Conservation (phyloP, 257 asterid genomes). For the Primulina eburnea region DNA sequence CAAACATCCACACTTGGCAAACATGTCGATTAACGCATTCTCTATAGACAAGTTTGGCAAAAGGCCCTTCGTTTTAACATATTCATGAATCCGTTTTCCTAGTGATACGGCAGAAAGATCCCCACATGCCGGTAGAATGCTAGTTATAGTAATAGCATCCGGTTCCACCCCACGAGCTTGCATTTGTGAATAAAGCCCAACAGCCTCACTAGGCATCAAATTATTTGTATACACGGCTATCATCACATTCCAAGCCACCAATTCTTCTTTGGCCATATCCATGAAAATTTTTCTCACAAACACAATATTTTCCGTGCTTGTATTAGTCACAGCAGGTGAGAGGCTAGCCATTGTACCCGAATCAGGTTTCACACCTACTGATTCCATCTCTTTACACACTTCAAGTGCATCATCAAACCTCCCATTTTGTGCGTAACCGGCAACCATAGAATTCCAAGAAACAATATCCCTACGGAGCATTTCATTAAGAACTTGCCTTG, state of each 20-base stretch:
- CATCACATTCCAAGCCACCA: conserved; percentile 92
- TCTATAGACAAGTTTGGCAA: conserved; percentile 66
- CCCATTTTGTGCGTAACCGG: conserved; percentile 65
- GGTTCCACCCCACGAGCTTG: conserved; percentile 51
- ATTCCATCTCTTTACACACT: conserved; percentile 70
- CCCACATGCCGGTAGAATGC: conserved; percentile 93
- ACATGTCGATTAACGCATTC: conserved; percentile 87
- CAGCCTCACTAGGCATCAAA: conserved; percentile 68
- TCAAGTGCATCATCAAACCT: conserved; percentile 64
- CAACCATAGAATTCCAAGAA: conserved; percentile 88
- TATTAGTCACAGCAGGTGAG: conserved; percentile 67
- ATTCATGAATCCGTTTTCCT: conserved; percentile 63
- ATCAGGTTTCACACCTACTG: conserved; percentile 50
- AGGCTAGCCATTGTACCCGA: conserved; percentile 95
- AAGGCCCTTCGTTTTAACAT: conserved; percentile 40
- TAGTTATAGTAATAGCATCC: conserved; percentile 63
- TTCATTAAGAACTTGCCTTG: conserved; percentile 56
- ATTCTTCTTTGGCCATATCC: conserved; percentile 44
- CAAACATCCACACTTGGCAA: conserved; percentile 86
- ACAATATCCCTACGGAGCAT: conserved; percentile 64
- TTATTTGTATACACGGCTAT: conserved; percentile 61
- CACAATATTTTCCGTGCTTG: conserved; percentile 53
- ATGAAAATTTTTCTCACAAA: conserved; percentile 61
- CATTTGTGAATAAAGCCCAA: conserved; percentile 59
- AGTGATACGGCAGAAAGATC: conserved; percentile 66